A percentile compares a stretch with the other conserved stretches of the same genome.
phyloP scores from a whole-genome alignment of 768 basidiomycete genomes.

The Solioccasus polychromus region DNA sequence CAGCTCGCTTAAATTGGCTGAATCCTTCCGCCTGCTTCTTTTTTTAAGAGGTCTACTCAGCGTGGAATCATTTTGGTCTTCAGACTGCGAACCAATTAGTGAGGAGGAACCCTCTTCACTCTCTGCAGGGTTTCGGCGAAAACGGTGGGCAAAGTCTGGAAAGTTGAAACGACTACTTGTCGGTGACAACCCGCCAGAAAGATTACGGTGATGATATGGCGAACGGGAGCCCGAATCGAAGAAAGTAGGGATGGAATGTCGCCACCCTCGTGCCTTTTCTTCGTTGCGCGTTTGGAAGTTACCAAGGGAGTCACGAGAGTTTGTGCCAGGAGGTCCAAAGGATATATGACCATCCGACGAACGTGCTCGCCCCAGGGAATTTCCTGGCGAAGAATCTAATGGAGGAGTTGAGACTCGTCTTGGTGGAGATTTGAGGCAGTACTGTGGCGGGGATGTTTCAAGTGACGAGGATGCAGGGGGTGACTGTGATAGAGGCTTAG shows the following conservation, averaged over 20 bases:
- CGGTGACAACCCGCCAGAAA: constrained; percentile 39
- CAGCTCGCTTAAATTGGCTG: constrained; percentile 26
- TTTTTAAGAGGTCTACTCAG: constrained; percentile 13
- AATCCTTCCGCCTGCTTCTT: constrained; percentile 15
- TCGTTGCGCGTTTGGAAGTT: constrained; percentile 46
- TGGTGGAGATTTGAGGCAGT: constrained; percentile 8
- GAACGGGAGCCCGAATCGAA: constrained; percentile 34
- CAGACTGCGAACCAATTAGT: constrained; percentile 44
- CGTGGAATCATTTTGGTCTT: constrained; percentile 33
- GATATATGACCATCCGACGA: constrained; percentile 51
- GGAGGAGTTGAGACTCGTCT: constrained; percentile 32
- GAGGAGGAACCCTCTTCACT: constrained; percentile 52
- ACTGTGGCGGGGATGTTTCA: constrained; percentile 10
- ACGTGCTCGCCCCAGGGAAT: constrained; percentile 37
- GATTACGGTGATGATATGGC: constrained; percentile 21
- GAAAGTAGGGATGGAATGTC: constrained; percentile 25
- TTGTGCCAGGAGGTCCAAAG: constrained; percentile 55
- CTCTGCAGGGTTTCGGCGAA: constrained; percentile 33
- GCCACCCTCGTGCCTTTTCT: constrained; percentile 26
- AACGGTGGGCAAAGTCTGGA: constrained; percentile 36
- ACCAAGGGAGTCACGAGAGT: constrained; percentile 46
- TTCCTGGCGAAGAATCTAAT: constrained; percentile 39
- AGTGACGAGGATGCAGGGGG: constrained; percentile 13
- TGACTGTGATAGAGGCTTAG: constrained; percentile 14
- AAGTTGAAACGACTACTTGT: constrained; percentile 42